Evolutionary conservation across 495 filamentous ascomycete species (phyloP).

Genomic region (Thermochaetoides thermophila): DNA sequence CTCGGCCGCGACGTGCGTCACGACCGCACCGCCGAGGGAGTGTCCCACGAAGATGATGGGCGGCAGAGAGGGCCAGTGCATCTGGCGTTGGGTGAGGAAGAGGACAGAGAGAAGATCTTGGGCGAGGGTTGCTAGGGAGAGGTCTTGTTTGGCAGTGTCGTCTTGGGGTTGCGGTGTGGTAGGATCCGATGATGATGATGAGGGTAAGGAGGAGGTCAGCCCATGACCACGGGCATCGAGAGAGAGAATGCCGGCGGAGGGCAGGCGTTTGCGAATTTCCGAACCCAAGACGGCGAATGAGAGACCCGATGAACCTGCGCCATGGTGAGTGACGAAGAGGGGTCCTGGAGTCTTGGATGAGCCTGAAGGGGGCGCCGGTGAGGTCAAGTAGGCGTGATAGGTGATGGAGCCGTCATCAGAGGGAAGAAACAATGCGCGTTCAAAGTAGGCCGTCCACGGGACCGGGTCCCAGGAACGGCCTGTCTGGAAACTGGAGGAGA

Average conservation of each 20-base stretch:
- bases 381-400: constrained; percentile 78
- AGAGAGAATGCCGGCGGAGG: constrained; percentile 69
- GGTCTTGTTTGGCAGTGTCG: constrained; percentile 34
- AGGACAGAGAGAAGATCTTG: constrained; percentile 60
- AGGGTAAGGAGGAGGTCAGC: constrained; percentile 31
- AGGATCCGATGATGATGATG: not conserved
- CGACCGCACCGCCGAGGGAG: constrained; percentile 87
- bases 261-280: constrained; percentile 63
- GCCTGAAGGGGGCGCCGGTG: constrained; percentile 23
- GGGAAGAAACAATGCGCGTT: constrained; percentile 63
- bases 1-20: constrained; percentile 58
- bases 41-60: constrained; percentile 80
- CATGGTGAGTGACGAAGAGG: constrained; percentile 41
- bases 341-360: constrained; percentile 38
- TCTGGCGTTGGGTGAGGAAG: constrained; percentile 41
- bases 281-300: constrained; percentile 48
- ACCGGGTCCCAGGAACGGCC: constrained; percentile 38
- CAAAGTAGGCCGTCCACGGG: constrained; percentile 83
- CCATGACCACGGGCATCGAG: constrained; percentile 81
- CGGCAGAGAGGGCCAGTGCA: constrained; percentile 60
- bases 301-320: constrained; percentile 40
- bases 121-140: constrained; percentile 54
- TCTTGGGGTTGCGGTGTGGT: not conserved
- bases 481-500: constrained; percentile 18
- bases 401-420: constrained; percentile 23